A percentile compares a stretch with the other conserved stretches of the same genome.
Conservation (phyloP, 176 grass and related monocot genomes). For the Phyllostachys edulis region DNA sequence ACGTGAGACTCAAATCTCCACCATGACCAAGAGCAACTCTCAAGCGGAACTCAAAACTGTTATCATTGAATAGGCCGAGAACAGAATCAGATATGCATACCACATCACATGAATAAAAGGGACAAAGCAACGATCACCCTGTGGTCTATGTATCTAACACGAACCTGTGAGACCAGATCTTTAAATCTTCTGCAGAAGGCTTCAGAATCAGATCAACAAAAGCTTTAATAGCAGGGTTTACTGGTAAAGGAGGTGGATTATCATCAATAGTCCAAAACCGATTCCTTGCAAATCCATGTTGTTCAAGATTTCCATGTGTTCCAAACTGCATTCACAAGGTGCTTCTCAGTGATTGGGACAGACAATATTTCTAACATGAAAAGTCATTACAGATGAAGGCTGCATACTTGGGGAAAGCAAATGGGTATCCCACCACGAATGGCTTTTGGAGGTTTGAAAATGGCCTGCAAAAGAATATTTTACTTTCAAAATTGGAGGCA, state of each 20-base stretch:
- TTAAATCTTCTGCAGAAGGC: constrained; percentile 70
- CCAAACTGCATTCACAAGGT: constrained; percentile 69
- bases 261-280: constrained; percentile 68
- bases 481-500: constrained; percentile 8
- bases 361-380: neutral
- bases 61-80: neutral
- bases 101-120: neutral
- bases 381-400: constrained; percentile 22
- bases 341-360: neutral
- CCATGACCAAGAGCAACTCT: constrained; percentile 78
- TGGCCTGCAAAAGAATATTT: constrained; percentile 54
- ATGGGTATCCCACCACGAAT: constrained; percentile 91
- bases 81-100: constrained; percentile 12
- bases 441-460: constrained; percentile 78
- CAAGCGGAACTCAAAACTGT: constrained; percentile 69
- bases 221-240: constrained; percentile 55
- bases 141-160: neutral
- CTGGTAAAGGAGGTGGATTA: constrained; percentile 64
- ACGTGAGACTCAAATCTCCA: constrained; percentile 88
- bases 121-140: neutral
- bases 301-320: constrained; percentile 78
- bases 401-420: constrained; percentile 95
- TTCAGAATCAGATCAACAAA: constrained; percentile 83
- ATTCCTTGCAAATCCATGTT: constrained; percentile 88
- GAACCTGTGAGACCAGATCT: constrained; percentile 90